phyloP scores from a whole-genome alignment of 768 basidiomycete genomes.

The Piloderma croceum region DNA sequence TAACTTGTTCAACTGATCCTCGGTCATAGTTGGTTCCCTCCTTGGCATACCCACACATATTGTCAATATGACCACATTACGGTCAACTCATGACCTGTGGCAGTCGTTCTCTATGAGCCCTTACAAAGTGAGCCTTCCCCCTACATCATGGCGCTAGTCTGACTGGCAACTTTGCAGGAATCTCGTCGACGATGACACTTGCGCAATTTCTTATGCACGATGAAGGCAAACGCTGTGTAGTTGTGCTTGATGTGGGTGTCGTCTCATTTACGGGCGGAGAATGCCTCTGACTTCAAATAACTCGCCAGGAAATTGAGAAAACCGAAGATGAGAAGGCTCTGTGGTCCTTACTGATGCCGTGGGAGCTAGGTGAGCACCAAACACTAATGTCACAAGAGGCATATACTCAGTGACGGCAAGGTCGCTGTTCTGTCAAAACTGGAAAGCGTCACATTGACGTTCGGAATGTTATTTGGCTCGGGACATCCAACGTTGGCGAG shows the following conservation, averaged over 20 bases:
- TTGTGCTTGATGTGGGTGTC: conserved; percentile 71
- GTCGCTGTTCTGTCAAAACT: conserved; percentile 72
- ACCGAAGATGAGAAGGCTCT: conserved; percentile 64
- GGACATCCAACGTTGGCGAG: conserved; percentile 79
- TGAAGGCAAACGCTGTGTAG: conserved; percentile 79
- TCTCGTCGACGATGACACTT: conserved; percentile 66
- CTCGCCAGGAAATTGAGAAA: conserved; percentile 77
- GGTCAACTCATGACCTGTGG: conserved; percentile 75
- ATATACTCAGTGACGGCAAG: too few relatives aligned
- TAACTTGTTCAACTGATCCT: conserved; percentile 32
- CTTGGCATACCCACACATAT: conserved; percentile 79
- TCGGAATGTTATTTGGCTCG: conserved; percentile 77
- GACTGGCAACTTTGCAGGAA: conserved; percentile 35
- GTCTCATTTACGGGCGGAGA: background rate
- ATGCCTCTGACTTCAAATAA: conserved; percentile 17
- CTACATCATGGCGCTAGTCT: conserved; percentile 1
- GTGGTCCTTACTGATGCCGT: conserved; percentile 77
- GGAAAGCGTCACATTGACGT: conserved; percentile 71
- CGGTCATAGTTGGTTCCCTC: conserved; percentile 63
- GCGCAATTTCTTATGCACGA: conserved; percentile 73
- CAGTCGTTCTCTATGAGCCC: conserved; percentile 77
- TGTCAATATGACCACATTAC: conserved; percentile 82
- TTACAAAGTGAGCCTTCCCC: conserved; percentile 48
- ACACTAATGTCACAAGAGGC: too few relatives aligned
- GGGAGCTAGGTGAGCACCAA: conserved; percentile 60